phyloP scores from a whole-genome alignment of 176 grass and related monocot genomes.

The Elaeis guineensis region DNA sequence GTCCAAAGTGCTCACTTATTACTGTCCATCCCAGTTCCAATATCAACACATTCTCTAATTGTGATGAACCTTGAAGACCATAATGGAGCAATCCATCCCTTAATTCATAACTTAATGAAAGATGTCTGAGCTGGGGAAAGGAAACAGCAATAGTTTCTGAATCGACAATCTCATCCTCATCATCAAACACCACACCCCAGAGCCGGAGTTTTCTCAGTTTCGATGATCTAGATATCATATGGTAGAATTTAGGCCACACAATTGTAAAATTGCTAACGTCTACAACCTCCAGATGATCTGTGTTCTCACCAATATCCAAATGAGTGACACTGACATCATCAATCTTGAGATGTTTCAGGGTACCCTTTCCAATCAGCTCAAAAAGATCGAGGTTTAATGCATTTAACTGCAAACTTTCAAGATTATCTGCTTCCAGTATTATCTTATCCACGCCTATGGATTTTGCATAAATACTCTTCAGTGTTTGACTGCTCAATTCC shows the following conservation, averaged over 20 bases:
- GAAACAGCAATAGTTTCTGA: slow-evolving; percentile 84
- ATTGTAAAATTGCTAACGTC: slow-evolving; percentile 93
- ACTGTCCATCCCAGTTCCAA: slow-evolving; percentile 93
- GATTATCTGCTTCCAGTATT: slow-evolving; percentile 88
- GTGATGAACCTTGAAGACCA: slow-evolving; percentile 59
- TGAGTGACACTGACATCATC: slow-evolving; percentile 94
- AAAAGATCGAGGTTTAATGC: slow-evolving; percentile 91
- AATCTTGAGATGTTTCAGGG: slow-evolving; percentile 75
- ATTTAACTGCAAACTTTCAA: slow-evolving; percentile 71
- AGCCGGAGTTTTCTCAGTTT: slow-evolving; percentile 61
- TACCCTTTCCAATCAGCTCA: slow-evolving; percentile 81
- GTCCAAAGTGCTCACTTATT: slow-evolving; percentile 91
- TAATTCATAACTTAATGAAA: slow-evolving; percentile 90
- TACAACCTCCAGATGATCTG: slow-evolving; percentile 64
- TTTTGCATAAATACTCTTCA: slow-evolving; percentile 74
- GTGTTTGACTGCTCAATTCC: slow-evolving; percentile 65
- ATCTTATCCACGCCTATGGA: slow-evolving; percentile 78
- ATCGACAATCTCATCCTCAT: slow-evolving; percentile 91
- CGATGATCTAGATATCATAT: slow-evolving; percentile 70
- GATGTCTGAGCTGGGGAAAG: slow-evolving; percentile 77
- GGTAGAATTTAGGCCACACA: slow-evolving; percentile 86
- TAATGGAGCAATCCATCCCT: slow-evolving; percentile 69
- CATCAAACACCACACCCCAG: slow-evolving; percentile 94
- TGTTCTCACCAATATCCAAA: slow-evolving; percentile 81
- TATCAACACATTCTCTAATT: slow-evolving; percentile 69